Conservation (phyloP, 2,329 filamentous ascomycete species). For the Trichoderma endophyticum region DNA sequence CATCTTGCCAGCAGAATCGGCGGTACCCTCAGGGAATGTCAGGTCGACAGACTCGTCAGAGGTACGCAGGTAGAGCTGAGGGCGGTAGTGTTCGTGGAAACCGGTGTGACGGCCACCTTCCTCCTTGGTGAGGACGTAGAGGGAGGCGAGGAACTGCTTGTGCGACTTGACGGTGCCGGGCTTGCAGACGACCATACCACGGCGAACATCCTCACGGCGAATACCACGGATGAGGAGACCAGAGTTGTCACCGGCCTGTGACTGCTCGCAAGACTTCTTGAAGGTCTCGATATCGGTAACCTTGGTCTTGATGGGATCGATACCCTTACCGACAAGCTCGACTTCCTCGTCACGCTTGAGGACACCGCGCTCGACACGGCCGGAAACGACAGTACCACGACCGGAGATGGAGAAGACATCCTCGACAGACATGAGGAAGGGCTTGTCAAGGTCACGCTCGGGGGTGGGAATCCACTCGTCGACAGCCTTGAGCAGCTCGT, state of each 20-base stretch:
- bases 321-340: slow-evolving; percentile 87
- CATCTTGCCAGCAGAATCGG: slow-evolving; percentile 70
- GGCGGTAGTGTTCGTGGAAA: slow-evolving; percentile 94
- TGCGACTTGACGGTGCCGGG: slow-evolving; percentile 83
- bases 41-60: slow-evolving; percentile 77
- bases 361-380: slow-evolving; percentile 92
- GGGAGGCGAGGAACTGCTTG: slow-evolving; percentile 87
- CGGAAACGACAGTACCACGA: slow-evolving; percentile 94
- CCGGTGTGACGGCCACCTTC: slow-evolving; percentile 97
- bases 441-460: slow-evolving; percentile 90
- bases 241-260: slow-evolving; percentile 95
- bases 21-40: slow-evolving; percentile 80
- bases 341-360: slow-evolving; percentile 94
- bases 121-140: slow-evolving; percentile 97
- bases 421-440: slow-evolving; percentile 98
- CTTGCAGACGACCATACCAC: slow-evolving; percentile 89
- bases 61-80: slow-evolving; percentile 93
- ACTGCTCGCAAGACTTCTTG: slow-evolving; percentile 99
- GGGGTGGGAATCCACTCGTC: slow-evolving; percentile 97
- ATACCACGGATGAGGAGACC: slow-evolving; percentile 94
- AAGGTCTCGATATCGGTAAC: slow-evolving; percentile 99
- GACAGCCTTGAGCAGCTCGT: slow-evolving; percentile 84
- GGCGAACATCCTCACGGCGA: slow-evolving; percentile 88
- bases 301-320: slow-evolving; percentile 89
- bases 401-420: slow-evolving; percentile 87